Evolutionary conservation across 2,329 filamentous ascomycete genomes (phyloP).

Genomic region (Zarea fungicola): DNA sequence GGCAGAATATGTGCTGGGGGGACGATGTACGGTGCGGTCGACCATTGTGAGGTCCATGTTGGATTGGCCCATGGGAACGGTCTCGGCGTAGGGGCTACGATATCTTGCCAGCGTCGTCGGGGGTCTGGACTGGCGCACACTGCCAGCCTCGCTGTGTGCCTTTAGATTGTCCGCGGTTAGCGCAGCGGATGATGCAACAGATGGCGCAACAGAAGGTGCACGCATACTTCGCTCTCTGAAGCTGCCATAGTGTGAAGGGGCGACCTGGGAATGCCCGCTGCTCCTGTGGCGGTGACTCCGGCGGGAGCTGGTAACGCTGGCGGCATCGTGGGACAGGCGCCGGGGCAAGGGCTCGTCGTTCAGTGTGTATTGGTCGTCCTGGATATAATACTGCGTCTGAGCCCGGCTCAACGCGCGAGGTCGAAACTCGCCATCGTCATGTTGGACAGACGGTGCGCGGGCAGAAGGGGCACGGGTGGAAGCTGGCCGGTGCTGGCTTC

Average conservation of each 20-base stretch:
- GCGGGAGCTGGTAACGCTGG: constrained; percentile 37
- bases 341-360: constrained; percentile 6
- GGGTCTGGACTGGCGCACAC: constrained; percentile 39
- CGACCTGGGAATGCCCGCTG: constrained; percentile 27
- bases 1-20: constrained; percentile 8
- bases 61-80: constrained; percentile 36
- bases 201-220: constrained; percentile 23
- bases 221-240: constrained; percentile 18
- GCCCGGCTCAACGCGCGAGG: constrained; percentile 2
- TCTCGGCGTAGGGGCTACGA: constrained; percentile 30
- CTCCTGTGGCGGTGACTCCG: constrained; percentile 24
- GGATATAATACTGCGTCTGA: constrained; percentile 20
- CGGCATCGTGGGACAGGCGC: constrained; percentile 20
- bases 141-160: constrained; percentile 48
- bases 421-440: constrained; percentile 27
- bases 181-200: background rate
- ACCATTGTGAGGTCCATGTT: constrained; percentile 23
- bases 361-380: constrained; percentile 30
- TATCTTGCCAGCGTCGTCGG: constrained; percentile 41
- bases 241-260: constrained; percentile 26
- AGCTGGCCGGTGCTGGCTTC: too few relatives aligned
- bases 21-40: constrained; percentile 22
- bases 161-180: constrained; percentile 50
- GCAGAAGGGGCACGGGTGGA: too few relatives aligned
- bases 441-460: constrained; percentile 23